Conservation (phyloP, 2,329 filamentous ascomycete genomes). For the Pseudopyrenochaeta lycopersici region DNA sequence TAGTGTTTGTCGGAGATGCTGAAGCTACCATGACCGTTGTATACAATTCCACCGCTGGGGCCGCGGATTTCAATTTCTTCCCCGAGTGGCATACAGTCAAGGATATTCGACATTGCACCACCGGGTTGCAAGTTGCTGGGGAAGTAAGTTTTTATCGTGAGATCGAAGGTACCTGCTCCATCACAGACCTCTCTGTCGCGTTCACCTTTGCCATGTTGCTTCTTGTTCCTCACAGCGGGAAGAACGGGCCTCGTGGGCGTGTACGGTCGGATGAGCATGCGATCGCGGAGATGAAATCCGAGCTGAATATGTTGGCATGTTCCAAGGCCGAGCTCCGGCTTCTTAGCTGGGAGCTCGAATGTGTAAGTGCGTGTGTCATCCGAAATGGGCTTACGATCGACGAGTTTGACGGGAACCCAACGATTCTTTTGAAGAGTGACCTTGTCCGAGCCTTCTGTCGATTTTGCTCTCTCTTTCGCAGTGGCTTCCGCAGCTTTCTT, state of each 20-base stretch:
- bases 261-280: conserved; percentile 61
- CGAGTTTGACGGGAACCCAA: conserved; percentile 58
- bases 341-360: conserved; percentile 54
- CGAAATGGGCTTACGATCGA: conserved; percentile 51
- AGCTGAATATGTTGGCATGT: conserved; percentile 64
- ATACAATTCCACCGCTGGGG: conserved; percentile 61
- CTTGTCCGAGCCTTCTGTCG: conserved; percentile 34
- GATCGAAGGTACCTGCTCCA: conserved; percentile 27
- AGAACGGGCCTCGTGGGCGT: conserved; percentile 58
- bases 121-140: conserved; percentile 59
- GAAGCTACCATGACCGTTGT: conserved; percentile 59
- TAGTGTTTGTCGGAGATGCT: conserved; percentile 31
- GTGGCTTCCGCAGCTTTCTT: no score
- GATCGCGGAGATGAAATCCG: conserved; percentile 62
- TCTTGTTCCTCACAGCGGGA: background rate
- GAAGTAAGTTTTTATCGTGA: conserved; percentile 60
- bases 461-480: conserved; percentile 7
- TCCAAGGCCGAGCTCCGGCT: conserved; percentile 55
- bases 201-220: background rate
- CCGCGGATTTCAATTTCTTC: conserved; percentile 63
- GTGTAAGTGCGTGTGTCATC: conserved; percentile 58
- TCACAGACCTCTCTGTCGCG: conserved; percentile 7
- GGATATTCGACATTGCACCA: conserved; percentile 63
- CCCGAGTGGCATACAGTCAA: conserved; percentile 59
- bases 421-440: conserved; percentile 55